A percentile compares a stretch with the other conserved stretches of the same genome.
phyloP scores from a whole-genome alignment of 352 stramenopile species.

The Pythium aristosporum region DNA sequence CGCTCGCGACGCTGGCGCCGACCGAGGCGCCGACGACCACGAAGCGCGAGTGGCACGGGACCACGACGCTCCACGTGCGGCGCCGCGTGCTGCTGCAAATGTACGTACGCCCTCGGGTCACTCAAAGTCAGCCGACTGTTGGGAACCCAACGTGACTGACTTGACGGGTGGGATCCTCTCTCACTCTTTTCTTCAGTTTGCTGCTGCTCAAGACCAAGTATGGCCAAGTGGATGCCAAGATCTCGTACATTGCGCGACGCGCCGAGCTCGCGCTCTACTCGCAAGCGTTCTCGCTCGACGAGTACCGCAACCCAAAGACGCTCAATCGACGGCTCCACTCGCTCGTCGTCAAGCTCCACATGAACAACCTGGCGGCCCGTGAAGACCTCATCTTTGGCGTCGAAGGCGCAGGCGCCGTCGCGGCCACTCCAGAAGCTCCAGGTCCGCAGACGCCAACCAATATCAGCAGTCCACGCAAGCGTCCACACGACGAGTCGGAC shows the following conservation, averaged over 20 bases:
- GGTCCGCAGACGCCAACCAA: not conserved
- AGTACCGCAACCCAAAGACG: slow-evolving; percentile 39
- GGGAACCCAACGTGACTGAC: too few relatives aligned
- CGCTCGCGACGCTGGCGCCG: not conserved
- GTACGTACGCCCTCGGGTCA: slow-evolving; percentile 22
- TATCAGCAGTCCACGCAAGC: not conserved
- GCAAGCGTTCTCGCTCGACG: slow-evolving; percentile 27
- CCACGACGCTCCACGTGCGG: slow-evolving; percentile 25
- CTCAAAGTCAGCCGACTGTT: too few relatives aligned
- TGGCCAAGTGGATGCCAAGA: slow-evolving; percentile 34
- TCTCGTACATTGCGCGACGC: slow-evolving; percentile 36
- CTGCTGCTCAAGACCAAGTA: slow-evolving; percentile 40
- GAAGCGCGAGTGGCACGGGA: slow-evolving; percentile 33
- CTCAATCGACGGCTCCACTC: slow-evolving; percentile 34
- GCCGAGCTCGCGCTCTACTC: slow-evolving; percentile 38
- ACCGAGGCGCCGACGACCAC: not conserved
- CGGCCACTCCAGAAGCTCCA: not conserved
- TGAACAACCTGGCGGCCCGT: slow-evolving; percentile 29
- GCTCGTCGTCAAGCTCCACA: slow-evolving; percentile 38
- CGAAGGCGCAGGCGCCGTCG: not conserved
- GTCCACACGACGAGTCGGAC: not conserved
- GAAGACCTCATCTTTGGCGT: slow-evolving; percentile 25
- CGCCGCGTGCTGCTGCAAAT: slow-evolving; percentile 39
- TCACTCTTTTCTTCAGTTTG: slow-evolving; percentile 20
- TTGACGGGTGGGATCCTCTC: too few relatives aligned